These are phyloP conservation scores for Pestalotiopsis sp. DNA, from an alignment of 2,329 filamentous ascomycete genomes.

Conservation along the genomic window DNA sequence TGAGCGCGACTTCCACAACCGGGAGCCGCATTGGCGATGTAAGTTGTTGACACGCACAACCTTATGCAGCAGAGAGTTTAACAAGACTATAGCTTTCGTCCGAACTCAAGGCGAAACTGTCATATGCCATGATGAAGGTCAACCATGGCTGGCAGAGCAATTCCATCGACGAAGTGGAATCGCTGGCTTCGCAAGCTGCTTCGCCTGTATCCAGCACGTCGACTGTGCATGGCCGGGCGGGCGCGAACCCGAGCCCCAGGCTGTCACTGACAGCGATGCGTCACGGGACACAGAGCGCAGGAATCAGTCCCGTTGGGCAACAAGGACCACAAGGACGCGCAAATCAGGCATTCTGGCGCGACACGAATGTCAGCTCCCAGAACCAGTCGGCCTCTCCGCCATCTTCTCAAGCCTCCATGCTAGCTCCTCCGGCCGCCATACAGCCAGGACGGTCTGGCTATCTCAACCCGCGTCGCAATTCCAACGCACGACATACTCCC, in stretches of 20 bases:
- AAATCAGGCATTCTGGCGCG: conserved; percentile 49
- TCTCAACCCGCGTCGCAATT: conserved; percentile 51
- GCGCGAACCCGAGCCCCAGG: conserved; percentile 58
- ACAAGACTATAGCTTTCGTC: conserved; percentile 29
- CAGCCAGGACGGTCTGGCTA: conserved; percentile 47
- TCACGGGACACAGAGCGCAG: conserved; percentile 34
- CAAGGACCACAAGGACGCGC: conserved; percentile 30
- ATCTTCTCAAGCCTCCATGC: conserved; percentile 36
- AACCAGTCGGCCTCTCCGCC: conserved; percentile 40
- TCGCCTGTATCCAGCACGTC: conserved; percentile 65
- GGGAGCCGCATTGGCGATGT: conserved; percentile 80
- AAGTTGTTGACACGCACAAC: conserved; percentile 34
- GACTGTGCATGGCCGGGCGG: conserved; percentile 53
- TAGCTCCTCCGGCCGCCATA: conserved; percentile 59
- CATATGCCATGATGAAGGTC: conserved; percentile 93
- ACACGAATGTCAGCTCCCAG: conserved; percentile 38
- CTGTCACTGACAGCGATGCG: conserved; percentile 39
- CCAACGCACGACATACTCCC: conserved; percentile 51
- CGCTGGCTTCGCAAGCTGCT: conserved; percentile 67
- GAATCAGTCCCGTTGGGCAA: conserved; percentile 29
- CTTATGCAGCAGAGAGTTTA: background rate
- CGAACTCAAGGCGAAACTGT: conserved; percentile 80
- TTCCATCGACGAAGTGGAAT: conserved; percentile 77
- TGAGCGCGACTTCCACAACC: conserved; percentile 62
- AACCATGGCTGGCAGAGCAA: conserved; percentile 86